phyloP scores from a whole-genome alignment of 176 grass and related monocot genomes.

The Thalia dealbata region DNA sequence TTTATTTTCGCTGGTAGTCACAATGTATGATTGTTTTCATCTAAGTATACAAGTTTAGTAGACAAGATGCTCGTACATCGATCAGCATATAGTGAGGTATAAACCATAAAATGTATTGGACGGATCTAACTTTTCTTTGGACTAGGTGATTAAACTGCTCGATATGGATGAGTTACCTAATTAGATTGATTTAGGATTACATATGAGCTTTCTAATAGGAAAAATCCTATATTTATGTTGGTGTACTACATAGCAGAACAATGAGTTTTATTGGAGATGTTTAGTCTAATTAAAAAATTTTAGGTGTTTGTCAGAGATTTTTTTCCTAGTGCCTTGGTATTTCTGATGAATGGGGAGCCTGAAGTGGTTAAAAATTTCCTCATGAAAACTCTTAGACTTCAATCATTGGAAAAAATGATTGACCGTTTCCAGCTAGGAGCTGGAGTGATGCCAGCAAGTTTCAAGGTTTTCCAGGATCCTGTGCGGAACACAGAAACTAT shows the following conservation, averaged over 20 bases:
- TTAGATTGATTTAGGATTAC: background rate
- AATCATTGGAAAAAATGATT: constrained; percentile 65
- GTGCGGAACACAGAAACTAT: constrained; percentile 40
- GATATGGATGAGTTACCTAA: background rate
- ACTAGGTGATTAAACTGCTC: too few species aligned
- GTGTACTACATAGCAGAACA: constrained; percentile 1
- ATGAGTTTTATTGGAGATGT: background rate
- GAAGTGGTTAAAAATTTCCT: constrained; percentile 81
- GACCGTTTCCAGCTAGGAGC: constrained; percentile 67
- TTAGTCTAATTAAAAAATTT: constrained; percentile 7
- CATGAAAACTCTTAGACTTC: constrained; percentile 62
- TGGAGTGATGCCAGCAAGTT: constrained; percentile 87
- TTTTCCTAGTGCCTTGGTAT: constrained; percentile 71
- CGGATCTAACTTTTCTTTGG: too few species aligned
- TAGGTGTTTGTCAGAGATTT: constrained; percentile 97
- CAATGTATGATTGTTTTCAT: background rate
- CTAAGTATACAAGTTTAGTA: background rate
- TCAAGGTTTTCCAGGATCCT: constrained; percentile 52
- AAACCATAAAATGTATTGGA: background rate
- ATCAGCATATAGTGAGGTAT: background rate
- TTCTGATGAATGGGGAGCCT: constrained; percentile 59
- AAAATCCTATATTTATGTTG: background rate
- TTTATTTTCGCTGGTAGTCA: constrained; percentile 22
- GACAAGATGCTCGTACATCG: background rate
- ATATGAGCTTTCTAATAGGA: background rate